Conservation (phyloP, 192 early-diverging fungal genomes). For the Entomortierella chlamydospora region DNA sequence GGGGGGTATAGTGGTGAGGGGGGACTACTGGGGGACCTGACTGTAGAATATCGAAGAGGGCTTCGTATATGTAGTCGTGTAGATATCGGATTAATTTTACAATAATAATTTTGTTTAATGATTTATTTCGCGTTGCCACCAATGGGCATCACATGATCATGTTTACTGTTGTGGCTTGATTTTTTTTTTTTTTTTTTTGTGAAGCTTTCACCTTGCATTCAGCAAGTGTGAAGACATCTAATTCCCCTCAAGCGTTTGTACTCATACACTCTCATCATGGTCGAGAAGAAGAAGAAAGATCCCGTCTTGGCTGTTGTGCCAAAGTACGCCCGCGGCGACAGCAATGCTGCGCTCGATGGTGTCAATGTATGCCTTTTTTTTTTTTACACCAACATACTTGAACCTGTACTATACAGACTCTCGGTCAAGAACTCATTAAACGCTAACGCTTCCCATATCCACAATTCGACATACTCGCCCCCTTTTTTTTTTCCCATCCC, state of each 20-base stretch:
- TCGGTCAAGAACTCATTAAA: no score
- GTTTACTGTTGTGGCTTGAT: background rate
- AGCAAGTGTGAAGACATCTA: no score
- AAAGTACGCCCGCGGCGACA: slow-evolving; percentile 49
- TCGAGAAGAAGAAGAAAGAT: slow-evolving; percentile 52
- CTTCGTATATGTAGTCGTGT: no score
- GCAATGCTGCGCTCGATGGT: slow-evolving; percentile 33
- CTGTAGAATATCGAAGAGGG: no score
- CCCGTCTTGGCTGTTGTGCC: slow-evolving; percentile 55
- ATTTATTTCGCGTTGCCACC: no score
- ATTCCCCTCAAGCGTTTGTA: background rate
- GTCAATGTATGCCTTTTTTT: slow-evolving; percentile 23
- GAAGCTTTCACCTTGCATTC: no score
- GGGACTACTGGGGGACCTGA: background rate
- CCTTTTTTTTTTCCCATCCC: no score
- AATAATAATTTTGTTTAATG: no score
- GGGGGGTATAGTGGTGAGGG: background rate
- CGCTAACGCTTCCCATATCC: no score
- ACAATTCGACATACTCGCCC: no score
- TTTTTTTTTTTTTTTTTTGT: slow-evolving; percentile 11
- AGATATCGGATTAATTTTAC: no score
- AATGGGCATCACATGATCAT: background rate
- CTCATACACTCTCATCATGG: slow-evolving; percentile 1
- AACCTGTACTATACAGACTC: slow-evolving; percentile 2
- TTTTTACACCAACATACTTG: no score